Base-by-base conservation (phyloP, 371 early-diverging fungal genomes). In the Mucor lusitanicus region DNA sequence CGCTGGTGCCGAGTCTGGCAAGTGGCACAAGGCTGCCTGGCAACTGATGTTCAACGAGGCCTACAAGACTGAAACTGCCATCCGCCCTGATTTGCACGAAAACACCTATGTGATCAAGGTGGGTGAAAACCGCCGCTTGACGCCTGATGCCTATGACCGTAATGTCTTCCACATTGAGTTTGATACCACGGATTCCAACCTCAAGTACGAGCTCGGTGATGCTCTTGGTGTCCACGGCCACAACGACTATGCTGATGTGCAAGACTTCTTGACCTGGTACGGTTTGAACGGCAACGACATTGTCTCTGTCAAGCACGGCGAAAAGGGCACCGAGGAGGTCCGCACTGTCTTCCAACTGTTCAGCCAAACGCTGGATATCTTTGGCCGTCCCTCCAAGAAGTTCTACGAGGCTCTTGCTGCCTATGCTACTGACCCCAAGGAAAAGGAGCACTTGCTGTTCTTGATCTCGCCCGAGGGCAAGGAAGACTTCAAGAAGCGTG, bases 81-180 rank as follows among this genome's bases (percentile, higher is more conserved):
- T 91, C 27, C 86, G 92, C 21, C 90, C 94, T 5, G 93, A 92
- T 63, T 65, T 89, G 15, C 81, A 83, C 35, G 90, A 86, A 37
- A 75, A 82, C 35, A 86, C 88, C 4, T 91, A 83, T 72, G 68
- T 84, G 13, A 87, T 95, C 64, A 85, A 77, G 70, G 87, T 94
- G 23, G 81, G 89, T 17, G 91, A 92, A 64, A 90, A 92, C 83
- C 80, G 85, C 50, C 91, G 96, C 23, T 80, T 97, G 72, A 97
- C 97, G 3, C 95, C 97, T 3, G 74, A 77, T 5, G 70, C 81
- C 27, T 97, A 97, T 78, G 96, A 96, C 69, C 94, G 97, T 69
- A 94, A 96, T 73, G 92, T 97, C 13, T 95, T 97, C 91, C 97
- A 97, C 79, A 84, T 97, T 54, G 97, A 97, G 79, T 92, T 97